Evolutionary conservation across 2,329 filamentous ascomycete species (phyloP).

Genomic region (Sclerotinia nivalis): DNA sequence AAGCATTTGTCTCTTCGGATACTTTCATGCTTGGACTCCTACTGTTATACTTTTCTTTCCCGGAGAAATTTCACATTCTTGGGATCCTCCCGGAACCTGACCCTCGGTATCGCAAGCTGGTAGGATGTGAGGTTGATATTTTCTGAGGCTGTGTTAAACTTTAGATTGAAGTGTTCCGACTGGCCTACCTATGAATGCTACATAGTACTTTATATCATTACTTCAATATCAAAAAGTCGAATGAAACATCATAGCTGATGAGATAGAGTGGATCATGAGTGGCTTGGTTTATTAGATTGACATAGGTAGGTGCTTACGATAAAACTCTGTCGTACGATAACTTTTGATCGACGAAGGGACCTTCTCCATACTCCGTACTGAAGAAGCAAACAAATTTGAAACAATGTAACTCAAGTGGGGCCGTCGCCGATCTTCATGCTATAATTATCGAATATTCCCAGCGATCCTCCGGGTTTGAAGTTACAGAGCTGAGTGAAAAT

Average conservation of each 20-base stretch:
- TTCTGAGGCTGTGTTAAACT: neutral
- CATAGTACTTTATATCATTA: neutral
- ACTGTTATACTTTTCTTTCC: neutral
- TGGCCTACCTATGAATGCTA: neutral
- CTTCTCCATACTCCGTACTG: neutral
- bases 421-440: neutral
- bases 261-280: neutral
- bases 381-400: neutral
- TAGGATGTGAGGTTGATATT: neutral
- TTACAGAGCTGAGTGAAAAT: neutral
- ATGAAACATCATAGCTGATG: neutral
- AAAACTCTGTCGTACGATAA: neutral
- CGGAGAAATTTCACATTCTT: neutral
- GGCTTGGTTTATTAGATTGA: neutral
- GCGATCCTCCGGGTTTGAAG: neutral
- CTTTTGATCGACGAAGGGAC: slow-evolving; percentile 1
- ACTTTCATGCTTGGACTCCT: neutral
- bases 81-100: neutral
- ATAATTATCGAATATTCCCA: neutral
- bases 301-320: neutral
- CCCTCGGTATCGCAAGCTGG: neutral
- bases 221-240: neutral
- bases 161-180: neutral
- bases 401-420: neutral
- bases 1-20: neutral